Evolutionary conservation across 345 rosid species (phyloP).

Genomic region (Citropsis articulata): DNA sequence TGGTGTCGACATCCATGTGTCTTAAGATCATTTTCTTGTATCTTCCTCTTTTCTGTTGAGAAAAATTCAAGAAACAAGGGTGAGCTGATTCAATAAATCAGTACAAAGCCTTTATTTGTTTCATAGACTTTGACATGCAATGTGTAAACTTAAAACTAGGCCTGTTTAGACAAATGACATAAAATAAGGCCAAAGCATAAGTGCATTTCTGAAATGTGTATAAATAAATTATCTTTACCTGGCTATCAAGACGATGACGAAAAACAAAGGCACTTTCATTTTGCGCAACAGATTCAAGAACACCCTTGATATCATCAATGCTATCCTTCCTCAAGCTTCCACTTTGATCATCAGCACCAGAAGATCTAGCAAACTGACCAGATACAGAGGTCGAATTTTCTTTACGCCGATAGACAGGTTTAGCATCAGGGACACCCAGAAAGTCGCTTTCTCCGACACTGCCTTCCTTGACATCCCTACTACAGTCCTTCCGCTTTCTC

Average conservation of each 20-base stretch:
- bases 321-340: slow-evolving; percentile 24
- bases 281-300: slow-evolving; percentile 44
- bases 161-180: not conserved
- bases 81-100: slow-evolving; percentile 6
- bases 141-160: not conserved
- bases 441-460: slow-evolving; percentile 68
- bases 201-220: not conserved
- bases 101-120: not conserved
- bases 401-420: slow-evolving; percentile 39
- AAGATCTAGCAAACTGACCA: slow-evolving; percentile 28
- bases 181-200: not conserved
- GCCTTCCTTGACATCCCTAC: slow-evolving; percentile 54
- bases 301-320: slow-evolving; percentile 39
- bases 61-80: not conserved
- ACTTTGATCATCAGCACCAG: slow-evolving; percentile 27
- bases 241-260: slow-evolving; percentile 69
- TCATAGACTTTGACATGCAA: not conserved
- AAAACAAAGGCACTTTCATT: slow-evolving; percentile 62
- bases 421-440: slow-evolving; percentile 40
- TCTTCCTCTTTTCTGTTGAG: slow-evolving; percentile 75
- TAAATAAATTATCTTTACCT: slow-evolving; percentile 42
- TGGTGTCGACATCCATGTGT: slow-evolving; percentile 73
- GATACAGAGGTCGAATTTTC: slow-evolving; percentile 43
- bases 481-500: slow-evolving; percentile 72
- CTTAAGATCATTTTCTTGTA: slow-evolving; percentile 72